Conservation (phyloP, 2,329 filamentous ascomycete species). For the Ophiostoma piceae region DNA sequence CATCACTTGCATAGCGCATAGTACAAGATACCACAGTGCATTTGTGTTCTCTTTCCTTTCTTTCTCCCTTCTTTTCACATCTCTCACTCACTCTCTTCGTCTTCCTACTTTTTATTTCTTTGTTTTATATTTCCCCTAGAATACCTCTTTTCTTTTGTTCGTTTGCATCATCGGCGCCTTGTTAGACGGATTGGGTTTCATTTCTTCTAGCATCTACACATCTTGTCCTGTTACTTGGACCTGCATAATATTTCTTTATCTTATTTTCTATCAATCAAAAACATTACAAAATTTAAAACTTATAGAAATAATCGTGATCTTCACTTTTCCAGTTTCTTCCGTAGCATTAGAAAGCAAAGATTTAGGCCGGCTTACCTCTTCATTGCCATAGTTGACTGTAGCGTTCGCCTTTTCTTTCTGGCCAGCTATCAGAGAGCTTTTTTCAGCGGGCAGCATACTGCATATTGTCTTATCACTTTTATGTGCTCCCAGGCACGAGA, state of each 20-base stretch:
- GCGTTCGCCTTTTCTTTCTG: too few species aligned
- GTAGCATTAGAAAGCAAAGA: too few species aligned
- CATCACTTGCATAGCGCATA: not conserved
- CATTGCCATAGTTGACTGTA: too few species aligned
- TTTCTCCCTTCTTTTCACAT: not conserved
- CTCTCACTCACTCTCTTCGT: not conserved
- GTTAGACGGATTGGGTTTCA: constrained; percentile 5
- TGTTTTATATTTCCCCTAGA: not conserved
- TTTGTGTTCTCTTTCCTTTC: not conserved
- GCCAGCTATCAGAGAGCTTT: too few species aligned
- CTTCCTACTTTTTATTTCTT: not conserved
- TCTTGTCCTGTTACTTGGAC: not conserved
- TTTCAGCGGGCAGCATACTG: too few species aligned
- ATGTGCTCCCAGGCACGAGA: too few species aligned
- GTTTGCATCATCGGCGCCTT: constrained; percentile 6
- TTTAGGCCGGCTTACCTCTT: too few species aligned
- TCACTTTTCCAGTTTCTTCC: too few species aligned
- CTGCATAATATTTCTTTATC: not conserved
- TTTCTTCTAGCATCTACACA: not conserved
- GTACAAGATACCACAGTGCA: not conserved
- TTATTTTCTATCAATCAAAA: not conserved
- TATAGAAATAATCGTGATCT: not conserved
- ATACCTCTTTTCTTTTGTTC: constrained; percentile 11
- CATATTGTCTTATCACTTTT: too few species aligned
- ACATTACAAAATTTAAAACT: not conserved